Evolutionary conservation across 2,329 filamentous ascomycete species (phyloP).

Genomic region (Pyrenochaeta sp.): DNA sequence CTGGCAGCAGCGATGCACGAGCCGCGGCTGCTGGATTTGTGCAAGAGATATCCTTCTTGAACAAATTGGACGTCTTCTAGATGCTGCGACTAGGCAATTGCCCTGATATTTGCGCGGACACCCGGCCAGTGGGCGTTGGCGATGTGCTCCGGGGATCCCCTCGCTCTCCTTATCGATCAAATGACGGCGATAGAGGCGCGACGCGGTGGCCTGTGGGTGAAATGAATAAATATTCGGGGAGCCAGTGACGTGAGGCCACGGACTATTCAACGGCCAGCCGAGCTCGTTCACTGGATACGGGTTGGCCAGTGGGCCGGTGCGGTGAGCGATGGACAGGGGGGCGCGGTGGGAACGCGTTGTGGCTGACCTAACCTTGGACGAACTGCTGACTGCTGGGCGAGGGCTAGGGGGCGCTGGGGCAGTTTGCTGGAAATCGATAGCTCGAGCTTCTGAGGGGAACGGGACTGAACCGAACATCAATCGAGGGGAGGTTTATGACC

Average conservation of each 20-base stretch:
- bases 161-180: slow-evolving; percentile 25
- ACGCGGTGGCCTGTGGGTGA: slow-evolving; percentile 35
- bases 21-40: slow-evolving; percentile 23
- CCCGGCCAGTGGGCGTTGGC: slow-evolving; percentile 17
- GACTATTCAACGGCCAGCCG: slow-evolving; percentile 22
- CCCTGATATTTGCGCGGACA: slow-evolving; percentile 18
- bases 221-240: slow-evolving; percentile 36
- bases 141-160: slow-evolving; percentile 33
- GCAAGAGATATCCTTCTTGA: slow-evolving; percentile 21
- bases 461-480: neutral
- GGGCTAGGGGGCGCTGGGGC: slow-evolving; percentile 10
- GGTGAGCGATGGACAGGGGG: slow-evolving; percentile 29
- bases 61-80: slow-evolving; percentile 17
- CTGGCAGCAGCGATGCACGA: slow-evolving; percentile 35
- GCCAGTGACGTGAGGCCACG: slow-evolving; percentile 43
- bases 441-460: too few species aligned
- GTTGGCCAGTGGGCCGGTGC: slow-evolving; percentile 25
- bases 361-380: too few species aligned
- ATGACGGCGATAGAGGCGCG: slow-evolving; percentile 26
- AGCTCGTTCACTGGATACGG: slow-evolving; percentile 22
- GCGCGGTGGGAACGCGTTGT: slow-evolving; percentile 24
- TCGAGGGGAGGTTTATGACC: slow-evolving; percentile 14
- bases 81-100: slow-evolving; percentile 18
- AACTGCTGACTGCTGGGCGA: too few species aligned
- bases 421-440: slow-evolving; percentile 1